Base-by-base conservation (phyloP, 345 rosid genomes). In the Ceriops tagal region DNA sequence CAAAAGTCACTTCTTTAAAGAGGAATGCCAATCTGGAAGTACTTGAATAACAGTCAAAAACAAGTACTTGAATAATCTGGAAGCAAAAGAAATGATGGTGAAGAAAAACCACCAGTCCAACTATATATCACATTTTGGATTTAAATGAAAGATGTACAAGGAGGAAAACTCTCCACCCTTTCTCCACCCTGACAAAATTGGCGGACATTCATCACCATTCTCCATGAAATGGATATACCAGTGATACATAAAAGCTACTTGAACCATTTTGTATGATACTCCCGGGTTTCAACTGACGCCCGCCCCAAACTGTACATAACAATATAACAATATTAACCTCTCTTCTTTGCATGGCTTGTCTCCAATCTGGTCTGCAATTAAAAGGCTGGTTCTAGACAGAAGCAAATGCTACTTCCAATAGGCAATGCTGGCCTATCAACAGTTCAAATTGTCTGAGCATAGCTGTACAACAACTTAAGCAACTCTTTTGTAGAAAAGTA, bases 401-500 rank as follows among this genome's bases (percentile, higher is more conserved):
- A 19, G n/a, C 1, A 21, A 5, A 27, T 7, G 21, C 59, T 31
- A 34, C n/a, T 30, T 69, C 28, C 15, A 4, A 21, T 8, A 26
- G 24, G 32, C 49, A 51, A 49, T 30, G 18, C 19, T 18, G 53
- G 34, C 21, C 49, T 31, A n/a, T 6, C 39, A 21, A 6, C 26
- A 16, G 18, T 31, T 21, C 8, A 15, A 24, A 57, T 32, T 13
- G 16, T 34, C 30, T 27, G 24, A 1, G 16, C 51, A 53, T 18
- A 24, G 8, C 19, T 21, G 2, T 15, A 15, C 6, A 46, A 18
- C 6, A 7, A 37, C 5, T 75, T 30, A 75, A 9, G 58, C 16
- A 55, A 71, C 59, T 67, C 76, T 67, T 28, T 68, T 47, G 61
- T 71, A 76, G 69, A 67, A 76, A 53, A 71, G 75, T 10, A 76